Percentiles rank a stretch among this genome's conserved stretches.
These are phyloP conservation scores for Amanita pseudoporphyria DNA, from an alignment of 768 basidiomycete genomes.

Conservation along the genomic window DNA sequence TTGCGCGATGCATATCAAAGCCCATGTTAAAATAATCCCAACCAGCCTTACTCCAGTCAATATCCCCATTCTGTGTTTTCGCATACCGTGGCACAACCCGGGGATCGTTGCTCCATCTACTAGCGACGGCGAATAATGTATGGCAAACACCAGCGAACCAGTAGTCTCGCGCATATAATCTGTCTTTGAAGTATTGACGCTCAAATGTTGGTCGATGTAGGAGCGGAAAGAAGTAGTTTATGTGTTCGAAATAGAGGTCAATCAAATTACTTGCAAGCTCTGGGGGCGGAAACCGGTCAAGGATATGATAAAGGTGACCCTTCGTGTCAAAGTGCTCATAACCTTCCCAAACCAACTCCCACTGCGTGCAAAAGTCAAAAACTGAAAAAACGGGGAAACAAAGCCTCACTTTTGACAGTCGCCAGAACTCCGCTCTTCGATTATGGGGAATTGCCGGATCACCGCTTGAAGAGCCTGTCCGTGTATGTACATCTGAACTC, in stretches of 20 bases:
- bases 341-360: slow-evolving; percentile 51
- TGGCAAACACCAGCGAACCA: slow-evolving; percentile 58
- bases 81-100: slow-evolving; percentile 35
- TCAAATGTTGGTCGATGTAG: slow-evolving; percentile 67
- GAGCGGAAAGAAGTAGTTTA: slow-evolving; percentile 53
- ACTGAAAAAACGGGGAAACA: background rate
- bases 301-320: slow-evolving; percentile 22
- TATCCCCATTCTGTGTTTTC: slow-evolving; percentile 17
- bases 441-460: background rate
- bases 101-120: slow-evolving; percentile 54
- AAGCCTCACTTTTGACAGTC: slow-evolving; percentile 39
- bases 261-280: slow-evolving; percentile 54
- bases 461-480: background rate
- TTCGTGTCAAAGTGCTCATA: slow-evolving; percentile 20
- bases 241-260: slow-evolving; percentile 54
- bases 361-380: slow-evolving; percentile 27
- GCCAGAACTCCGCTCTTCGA: slow-evolving; percentile 45
- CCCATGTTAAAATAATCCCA: slow-evolving; percentile 56
- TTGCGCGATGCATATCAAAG: slow-evolving; percentile 41
- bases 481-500: slow-evolving; percentile 3
- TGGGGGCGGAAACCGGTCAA: slow-evolving; percentile 47
- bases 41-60: slow-evolving; percentile 46
- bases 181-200: slow-evolving; percentile 39
- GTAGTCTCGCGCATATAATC: slow-evolving; percentile 41
- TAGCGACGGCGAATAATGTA: slow-evolving; percentile 58